Evolutionary conservation across 2,329 filamentous ascomycete species (phyloP).

Genomic region (Fusarium sp.): DNA sequence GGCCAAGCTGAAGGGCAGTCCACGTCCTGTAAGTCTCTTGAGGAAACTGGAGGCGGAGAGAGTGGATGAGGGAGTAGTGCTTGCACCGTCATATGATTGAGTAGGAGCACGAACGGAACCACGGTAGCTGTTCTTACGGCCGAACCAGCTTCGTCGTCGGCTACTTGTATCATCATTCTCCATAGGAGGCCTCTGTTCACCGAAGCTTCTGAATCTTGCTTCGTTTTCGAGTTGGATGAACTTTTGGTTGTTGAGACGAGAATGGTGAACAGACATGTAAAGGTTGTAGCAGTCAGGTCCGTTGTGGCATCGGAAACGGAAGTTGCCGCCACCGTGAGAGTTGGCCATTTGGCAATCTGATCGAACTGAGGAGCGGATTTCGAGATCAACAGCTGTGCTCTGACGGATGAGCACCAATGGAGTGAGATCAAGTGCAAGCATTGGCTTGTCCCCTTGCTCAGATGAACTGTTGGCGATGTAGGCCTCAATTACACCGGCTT

Average conservation of each 20-base stretch:
- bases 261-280: conserved; percentile 87
- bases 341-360: conserved; percentile 75
- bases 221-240: conserved; percentile 78
- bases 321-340: conserved; percentile 74
- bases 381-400: conserved; percentile 92
- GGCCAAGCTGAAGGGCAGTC: conserved; percentile 82
- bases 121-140: conserved; percentile 73
- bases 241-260: conserved; percentile 91
- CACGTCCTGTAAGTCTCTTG: conserved; percentile 78
- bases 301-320: conserved; percentile 88
- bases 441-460: conserved; percentile 57
- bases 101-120: conserved; percentile 71
- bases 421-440: conserved; percentile 84
- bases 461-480: conserved; percentile 57
- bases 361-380: conserved; percentile 88
- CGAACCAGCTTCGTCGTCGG: conserved; percentile 68
- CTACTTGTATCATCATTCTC: conserved; percentile 62
- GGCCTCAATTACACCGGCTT: conserved; percentile 67
- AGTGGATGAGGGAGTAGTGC: conserved; percentile 68
- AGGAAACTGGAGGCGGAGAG: conserved; percentile 84
- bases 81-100: conserved; percentile 79
- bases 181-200: conserved; percentile 63
- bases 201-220: conserved; percentile 79
- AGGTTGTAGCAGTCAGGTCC: conserved; percentile 82
- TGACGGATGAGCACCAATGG: conserved; percentile 90